Percentiles rank a stretch among this genome's conserved stretches.
phyloP scores from a whole-genome alignment of 257 asterid genomes.

The Verbascum thapsus region DNA sequence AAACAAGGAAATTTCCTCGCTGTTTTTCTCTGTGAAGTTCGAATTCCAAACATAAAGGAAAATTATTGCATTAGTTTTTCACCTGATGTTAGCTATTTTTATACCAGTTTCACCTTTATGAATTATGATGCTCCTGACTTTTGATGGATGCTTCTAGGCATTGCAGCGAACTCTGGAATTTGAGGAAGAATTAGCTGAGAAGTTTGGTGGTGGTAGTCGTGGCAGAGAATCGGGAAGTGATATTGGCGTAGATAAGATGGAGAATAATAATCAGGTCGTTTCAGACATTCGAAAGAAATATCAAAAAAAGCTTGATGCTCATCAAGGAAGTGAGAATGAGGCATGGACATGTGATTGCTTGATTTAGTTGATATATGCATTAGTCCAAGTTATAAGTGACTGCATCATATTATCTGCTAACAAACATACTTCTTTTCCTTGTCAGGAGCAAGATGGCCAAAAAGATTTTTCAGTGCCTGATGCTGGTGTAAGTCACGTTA shows the following conservation, averaged over 20 bases:
- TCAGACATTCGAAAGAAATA: conserved; percentile 92
- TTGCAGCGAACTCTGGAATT: conserved; percentile 95
- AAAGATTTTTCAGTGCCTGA: conserved; percentile 58
- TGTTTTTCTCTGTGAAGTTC: too few relatives aligned
- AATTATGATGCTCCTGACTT: neutral
- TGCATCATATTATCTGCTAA: conserved; percentile 18
- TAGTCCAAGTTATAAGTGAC: conserved; percentile 11
- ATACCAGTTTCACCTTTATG: conserved; percentile 1
- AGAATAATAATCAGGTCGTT: conserved; percentile 60
- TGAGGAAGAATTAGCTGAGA: conserved; percentile 97
- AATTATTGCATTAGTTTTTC: neutral
- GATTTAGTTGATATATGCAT: conserved; percentile 20
- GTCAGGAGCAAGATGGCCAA: conserved; percentile 46
- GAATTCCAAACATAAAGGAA: neutral
- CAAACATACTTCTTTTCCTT: conserved; percentile 17
- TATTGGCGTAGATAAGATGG: conserved; percentile 63
- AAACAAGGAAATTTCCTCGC: too few relatives aligned
- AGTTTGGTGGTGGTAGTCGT: conserved; percentile 92
- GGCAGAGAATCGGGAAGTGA: conserved; percentile 64
- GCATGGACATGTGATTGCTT: conserved; percentile 30
- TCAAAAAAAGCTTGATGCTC: conserved; percentile 91
- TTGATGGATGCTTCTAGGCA: conserved; percentile 61
- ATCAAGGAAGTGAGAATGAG: conserved; percentile 66
- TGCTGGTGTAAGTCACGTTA: conserved; percentile 51
- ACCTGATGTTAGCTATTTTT: neutral